Evolutionary conservation across 305 asterid genomes (phyloP).

Genomic region (Fraxinus xanthoxyloides): DNA sequence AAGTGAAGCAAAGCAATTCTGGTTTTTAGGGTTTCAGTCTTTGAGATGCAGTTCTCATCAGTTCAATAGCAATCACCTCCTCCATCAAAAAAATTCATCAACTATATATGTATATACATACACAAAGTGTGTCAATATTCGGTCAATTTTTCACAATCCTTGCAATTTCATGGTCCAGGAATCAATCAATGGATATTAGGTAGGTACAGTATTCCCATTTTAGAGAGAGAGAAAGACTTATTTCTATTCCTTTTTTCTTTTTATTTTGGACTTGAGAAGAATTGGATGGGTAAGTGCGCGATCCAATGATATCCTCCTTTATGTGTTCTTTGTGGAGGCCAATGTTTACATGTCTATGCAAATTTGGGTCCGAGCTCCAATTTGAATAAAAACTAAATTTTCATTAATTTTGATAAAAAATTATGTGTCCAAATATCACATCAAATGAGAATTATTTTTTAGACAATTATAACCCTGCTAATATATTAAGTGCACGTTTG

Average conservation of each 20-base stretch:
- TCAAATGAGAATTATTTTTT: no score
- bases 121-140: conserved; percentile 16
- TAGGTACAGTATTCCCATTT: conserved; percentile 25
- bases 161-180: conserved; percentile 24
- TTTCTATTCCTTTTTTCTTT: background rate
- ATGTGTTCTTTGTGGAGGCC: background rate
- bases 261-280: background rate
- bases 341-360: background rate
- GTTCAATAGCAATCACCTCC: conserved; percentile 38
- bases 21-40: conserved; percentile 48
- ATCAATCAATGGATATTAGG: conserved; percentile 25
- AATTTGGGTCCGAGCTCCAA: no score
- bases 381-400: no score
- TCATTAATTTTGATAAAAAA: no score
- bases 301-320: background rate
- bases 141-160: conserved; percentile 26
- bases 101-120: conserved; percentile 21
- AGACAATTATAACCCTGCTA: no score
- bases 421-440: no score
- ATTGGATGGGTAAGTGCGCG: background rate
- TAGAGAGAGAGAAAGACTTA: conserved; percentile 1
- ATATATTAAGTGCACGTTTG: no score
- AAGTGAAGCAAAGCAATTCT: conserved; percentile 43
- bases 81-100: conserved; percentile 31
- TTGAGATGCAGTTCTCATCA: conserved; percentile 45